Evolutionary conservation across 2,329 filamentous ascomycete species (phyloP), one percentile per base, ranked within the genome.

Genomic region (Nothopassalora personata): DNA sequence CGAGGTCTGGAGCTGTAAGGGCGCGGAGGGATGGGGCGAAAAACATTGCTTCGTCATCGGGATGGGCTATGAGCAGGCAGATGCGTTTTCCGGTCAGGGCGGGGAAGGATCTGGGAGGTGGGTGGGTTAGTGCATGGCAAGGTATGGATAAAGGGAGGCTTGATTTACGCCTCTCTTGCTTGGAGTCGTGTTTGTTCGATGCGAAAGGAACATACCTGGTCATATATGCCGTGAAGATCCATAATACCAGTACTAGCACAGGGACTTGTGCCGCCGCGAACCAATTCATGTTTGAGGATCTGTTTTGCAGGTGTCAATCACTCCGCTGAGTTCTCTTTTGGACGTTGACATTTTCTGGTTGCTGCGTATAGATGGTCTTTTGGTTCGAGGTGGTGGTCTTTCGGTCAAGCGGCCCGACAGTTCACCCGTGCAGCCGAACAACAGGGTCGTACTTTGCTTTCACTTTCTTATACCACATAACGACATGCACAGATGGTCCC

Each of bases 11-110:
- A 13, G 83, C 81, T 18, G 91, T 93, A 59, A 99, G 83, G n/a
- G 89, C 86, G 67, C 95, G 81, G 13, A 97, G 81, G 0, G 91
- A 89, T 0, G 94, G 94, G 63, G 91, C 86, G 76, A 99, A 99
- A 81, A 99, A 99, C 94, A 99, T 99, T 74, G 93, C 94, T 79
- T 99, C 94, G 71, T 99, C 94, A 76, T 99, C 94, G 0, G 94
- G 94, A 77, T 99, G 94, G 23, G 94, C 94, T 70, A 99, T 97
- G 57, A 99, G 81, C 56, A 99, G 83, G 72, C 90, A 89, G 71
- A 99, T 91, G 70, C 90, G 86, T 81, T 96, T 95, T 78, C 90
- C 88, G 67, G 80, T 81, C 63, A 97, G 79, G 48, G 78, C 82
- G 4, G 90, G 89, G 67, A 90, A 83, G 33, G 81, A 73, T 31